Base-by-base conservation (phyloP, 2,329 filamentous ascomycete species). In the Septoria linicola region DNA sequence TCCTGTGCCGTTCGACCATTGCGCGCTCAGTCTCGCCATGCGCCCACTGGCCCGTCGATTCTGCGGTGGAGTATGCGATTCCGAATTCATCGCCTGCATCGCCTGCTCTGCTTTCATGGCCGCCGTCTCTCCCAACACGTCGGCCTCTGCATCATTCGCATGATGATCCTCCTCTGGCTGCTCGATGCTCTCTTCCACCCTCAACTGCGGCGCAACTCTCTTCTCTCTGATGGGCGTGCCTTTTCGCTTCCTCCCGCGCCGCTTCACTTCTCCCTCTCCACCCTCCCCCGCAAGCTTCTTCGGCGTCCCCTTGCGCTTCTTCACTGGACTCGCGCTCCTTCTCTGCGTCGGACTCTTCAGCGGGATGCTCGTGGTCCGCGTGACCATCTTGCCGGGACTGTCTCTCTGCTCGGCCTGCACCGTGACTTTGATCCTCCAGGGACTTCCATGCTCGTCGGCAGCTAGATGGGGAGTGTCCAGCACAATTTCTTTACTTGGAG, bases 361-460 rank as follows among this genome's bases (percentile, higher is more conserved):
- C 3, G 73, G 73, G 0, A 76, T 60, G 0, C 66, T 72, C 4
- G 67, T 73, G 0, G 72, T 73, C 16, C 55, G 53, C 8, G 42
- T 51, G 4, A 44, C 44, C 21, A 51, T 51, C 49, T 60, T 61
- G 11, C 41, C 55, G 10, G 61, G 62, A 21, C 41, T 49, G 13
- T 55, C 62, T 65, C 14, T 65, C 67, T 72, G 72, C 55, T 76
- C 73, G 11, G 74, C 73, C 57, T 77, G 66, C 8, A 78, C 75
- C 1, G 75, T 78, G 48, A 78, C 74, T 49, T 73, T 75, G 63
- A 77, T 75, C 51, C 70, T 69, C 73, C 73, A 76, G 16, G 75
- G 75, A 58, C 72, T 76, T 23, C 65, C 67, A 46, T 66, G 68
- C 45, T 66, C 68, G n/a, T 19, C 31, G 14, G 16, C 23, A 13